Conservation (phyloP, 2,329 filamentous ascomycete species). For the Leptodontidium sp. region DNA sequence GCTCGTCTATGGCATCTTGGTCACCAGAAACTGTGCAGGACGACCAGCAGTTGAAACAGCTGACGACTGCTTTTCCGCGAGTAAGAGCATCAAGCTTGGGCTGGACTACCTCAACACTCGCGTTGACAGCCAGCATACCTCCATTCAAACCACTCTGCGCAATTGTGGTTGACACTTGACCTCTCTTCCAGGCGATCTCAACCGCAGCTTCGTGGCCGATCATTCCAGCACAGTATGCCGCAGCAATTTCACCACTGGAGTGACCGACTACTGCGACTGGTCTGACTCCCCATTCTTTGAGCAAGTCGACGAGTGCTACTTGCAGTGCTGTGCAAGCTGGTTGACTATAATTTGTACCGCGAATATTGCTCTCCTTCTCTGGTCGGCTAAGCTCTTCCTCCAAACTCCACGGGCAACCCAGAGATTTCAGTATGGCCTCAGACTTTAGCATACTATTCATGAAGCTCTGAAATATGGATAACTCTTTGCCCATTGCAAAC, state of each 20-base stretch:
- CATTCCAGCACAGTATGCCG: not conserved
- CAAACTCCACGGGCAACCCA: not conserved
- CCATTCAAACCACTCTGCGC: not conserved
- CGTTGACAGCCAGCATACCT: not conserved
- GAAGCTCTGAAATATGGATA: constrained; percentile 21
- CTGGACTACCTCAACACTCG: constrained; percentile 25
- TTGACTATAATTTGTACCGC: not conserved
- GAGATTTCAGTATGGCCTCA: not conserved
- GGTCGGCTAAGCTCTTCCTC: not conserved
- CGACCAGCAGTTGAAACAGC: constrained; percentile 43
- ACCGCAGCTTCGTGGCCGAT: not conserved
- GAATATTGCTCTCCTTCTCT: not conserved
- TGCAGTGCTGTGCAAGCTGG: not conserved
- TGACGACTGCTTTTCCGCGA: constrained; percentile 41
- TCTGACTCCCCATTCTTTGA: not conserved
- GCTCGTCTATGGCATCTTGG: constrained; percentile 21
- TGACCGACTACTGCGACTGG: not conserved
- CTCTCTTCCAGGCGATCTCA: not conserved
- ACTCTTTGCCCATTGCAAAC: constrained; percentile 40
- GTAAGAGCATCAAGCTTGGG: constrained; percentile 20
- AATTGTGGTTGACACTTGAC: not conserved
- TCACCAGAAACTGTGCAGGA: constrained; percentile 39
- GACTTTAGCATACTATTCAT: not conserved
- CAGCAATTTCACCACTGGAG: constrained; percentile 7
- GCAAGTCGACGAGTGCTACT: not conserved